phyloP scores from a whole-genome alignment of 1,284 basidiomycete species.

The Apiotrichum mycotoxinovorans region DNA sequence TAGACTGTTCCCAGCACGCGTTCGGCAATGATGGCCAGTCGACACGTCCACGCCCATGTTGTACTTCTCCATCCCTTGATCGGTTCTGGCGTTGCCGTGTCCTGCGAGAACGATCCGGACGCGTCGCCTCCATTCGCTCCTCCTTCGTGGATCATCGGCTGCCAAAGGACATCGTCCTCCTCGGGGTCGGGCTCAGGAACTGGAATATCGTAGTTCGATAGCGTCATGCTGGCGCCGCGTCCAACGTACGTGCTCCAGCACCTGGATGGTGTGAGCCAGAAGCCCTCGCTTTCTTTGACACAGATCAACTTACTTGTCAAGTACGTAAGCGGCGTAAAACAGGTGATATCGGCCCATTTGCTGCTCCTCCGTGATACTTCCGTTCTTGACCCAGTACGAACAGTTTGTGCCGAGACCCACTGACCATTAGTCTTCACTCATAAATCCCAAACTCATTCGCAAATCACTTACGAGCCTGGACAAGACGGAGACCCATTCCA shows the following conservation, averaged over 20 bases:
- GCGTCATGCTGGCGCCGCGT: conserved; percentile 17
- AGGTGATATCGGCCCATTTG: conserved; percentile 26
- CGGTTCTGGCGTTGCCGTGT: conserved; percentile 4
- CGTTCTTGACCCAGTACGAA: conserved; percentile 28
- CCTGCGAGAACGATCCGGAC: not conserved
- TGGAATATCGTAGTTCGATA: conserved; percentile 24
- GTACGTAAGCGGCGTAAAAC: conserved; percentile 28
- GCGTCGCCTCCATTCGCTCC: conserved; percentile 4
- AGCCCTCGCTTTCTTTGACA: not conserved
- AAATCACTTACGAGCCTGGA: conserved; percentile 20
- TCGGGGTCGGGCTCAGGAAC: conserved; percentile 14
- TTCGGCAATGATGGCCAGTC: conserved; percentile 23
- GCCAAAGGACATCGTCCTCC: conserved; percentile 22
- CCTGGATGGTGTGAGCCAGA: not conserved
- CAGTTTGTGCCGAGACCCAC: conserved; percentile 37
- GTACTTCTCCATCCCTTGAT: conserved; percentile 22
- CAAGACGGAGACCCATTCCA: conserved; percentile 23
- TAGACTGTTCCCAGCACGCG: conserved; percentile 20
- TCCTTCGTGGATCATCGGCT: conserved; percentile 13
- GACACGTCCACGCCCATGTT: conserved; percentile 22
- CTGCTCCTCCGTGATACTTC: conserved; percentile 27
- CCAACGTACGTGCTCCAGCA: conserved; percentile 36
- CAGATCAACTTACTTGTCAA: conserved; percentile 25
- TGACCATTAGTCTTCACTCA: not conserved
- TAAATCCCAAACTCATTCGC: not conserved